Evolutionary conservation across 2,329 filamentous ascomycete genomes (phyloP).

Genomic region (Pleoardoris graminearum): DNA sequence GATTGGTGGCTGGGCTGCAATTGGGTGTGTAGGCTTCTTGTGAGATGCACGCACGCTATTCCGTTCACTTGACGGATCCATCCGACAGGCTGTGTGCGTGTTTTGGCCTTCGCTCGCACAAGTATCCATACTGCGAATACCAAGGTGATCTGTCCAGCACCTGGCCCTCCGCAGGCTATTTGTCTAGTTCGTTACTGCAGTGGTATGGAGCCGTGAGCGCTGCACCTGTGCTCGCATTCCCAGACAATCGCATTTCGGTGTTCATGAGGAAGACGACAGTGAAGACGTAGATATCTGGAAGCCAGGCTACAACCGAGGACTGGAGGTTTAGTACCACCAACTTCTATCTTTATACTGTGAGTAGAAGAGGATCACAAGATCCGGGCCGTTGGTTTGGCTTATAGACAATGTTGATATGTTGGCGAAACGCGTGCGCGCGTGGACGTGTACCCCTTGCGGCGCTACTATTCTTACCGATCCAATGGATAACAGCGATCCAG

Average conservation of each 20-base stretch:
- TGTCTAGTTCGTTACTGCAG: slow-evolving; percentile 4
- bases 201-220: slow-evolving; percentile 5
- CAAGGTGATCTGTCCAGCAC: slow-evolving; percentile 4
- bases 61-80: background rate
- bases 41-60: background rate
- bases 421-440: background rate
- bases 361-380: no score
- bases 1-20: slow-evolving; percentile 5
- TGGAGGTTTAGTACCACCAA: no score
- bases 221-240: slow-evolving; percentile 4
- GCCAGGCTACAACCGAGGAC: no score
- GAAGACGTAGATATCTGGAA: background rate
- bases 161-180: slow-evolving; percentile 2
- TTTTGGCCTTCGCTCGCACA: slow-evolving; percentile 4
- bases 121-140: slow-evolving; percentile 5
- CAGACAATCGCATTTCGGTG: slow-evolving; percentile 4
- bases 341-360: no score
- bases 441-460: background rate
- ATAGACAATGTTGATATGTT: no score
- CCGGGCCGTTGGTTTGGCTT: no score
- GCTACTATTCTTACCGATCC: background rate
- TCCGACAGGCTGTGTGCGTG: background rate
- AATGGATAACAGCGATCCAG: background rate
- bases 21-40: slow-evolving; percentile 6
- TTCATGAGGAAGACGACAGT: background rate